phyloP scores from a whole-genome alignment of 768 basidiomycete species.

The Macrolepiota albuminosa region DNA sequence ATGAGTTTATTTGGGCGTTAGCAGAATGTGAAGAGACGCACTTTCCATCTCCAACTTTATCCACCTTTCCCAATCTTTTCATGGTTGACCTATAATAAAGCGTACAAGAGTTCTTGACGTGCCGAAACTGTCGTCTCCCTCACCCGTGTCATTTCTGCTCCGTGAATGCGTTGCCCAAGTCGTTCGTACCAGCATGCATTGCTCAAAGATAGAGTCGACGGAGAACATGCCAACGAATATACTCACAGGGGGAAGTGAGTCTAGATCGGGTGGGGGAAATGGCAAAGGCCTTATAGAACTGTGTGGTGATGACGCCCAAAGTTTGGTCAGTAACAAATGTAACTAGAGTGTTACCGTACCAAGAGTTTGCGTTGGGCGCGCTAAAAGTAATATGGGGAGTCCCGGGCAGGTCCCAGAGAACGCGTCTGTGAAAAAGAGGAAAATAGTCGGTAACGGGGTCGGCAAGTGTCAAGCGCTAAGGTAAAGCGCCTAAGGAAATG shows the following conservation, averaged over 20 bases:
- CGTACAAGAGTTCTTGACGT: constrained; percentile 83
- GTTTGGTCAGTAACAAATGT: no score
- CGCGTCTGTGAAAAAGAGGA: no score
- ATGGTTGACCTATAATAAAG: constrained; percentile 85
- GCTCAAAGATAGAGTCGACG: constrained; percentile 78
- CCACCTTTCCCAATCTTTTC: constrained; percentile 71
- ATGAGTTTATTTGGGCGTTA: not conserved
- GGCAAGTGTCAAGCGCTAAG: no score
- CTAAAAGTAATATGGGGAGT: no score
- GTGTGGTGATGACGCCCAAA: no score
- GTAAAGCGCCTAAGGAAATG: no score
- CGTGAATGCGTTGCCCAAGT: constrained; percentile 83
- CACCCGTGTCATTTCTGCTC: constrained; percentile 69
- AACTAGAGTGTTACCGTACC: no score
- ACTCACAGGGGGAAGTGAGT: constrained; percentile 75
- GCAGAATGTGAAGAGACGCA: constrained; percentile 29
- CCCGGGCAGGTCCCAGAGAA: no score
- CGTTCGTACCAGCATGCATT: constrained; percentile 80
- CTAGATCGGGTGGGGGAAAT: constrained; percentile 74
- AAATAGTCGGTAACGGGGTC: no score
- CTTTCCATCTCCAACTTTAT: constrained; percentile 89
- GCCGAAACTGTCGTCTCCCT: constrained; percentile 64
- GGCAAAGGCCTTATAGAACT: constrained; percentile 22
- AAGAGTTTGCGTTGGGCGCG: no score
- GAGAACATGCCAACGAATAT: constrained; percentile 89